phyloP scores from a whole-genome alignment of 1,139 yeast genomes.

The Candida glucosophila region DNA sequence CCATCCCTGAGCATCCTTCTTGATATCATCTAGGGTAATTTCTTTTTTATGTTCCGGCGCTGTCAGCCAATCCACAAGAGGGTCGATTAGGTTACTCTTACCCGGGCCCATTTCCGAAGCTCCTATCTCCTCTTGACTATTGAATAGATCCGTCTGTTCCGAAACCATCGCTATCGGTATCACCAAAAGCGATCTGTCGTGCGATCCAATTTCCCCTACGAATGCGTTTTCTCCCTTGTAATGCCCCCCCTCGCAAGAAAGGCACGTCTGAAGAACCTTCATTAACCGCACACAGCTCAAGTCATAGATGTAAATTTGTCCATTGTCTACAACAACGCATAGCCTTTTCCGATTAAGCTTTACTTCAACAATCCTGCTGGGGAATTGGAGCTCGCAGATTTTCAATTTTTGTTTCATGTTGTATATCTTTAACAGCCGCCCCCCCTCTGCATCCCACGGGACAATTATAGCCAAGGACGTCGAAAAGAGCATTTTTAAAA shows the following conservation, averaged over 20 bases:
- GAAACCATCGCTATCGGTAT: slow-evolving; percentile 20
- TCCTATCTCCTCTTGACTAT: too few species aligned
- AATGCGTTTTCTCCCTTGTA: too few species aligned
- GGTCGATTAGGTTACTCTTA: slow-evolving; percentile 9
- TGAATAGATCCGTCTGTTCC: slow-evolving; percentile 24
- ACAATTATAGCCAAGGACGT: slow-evolving; percentile 63
- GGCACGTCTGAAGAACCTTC: slow-evolving; percentile 54
- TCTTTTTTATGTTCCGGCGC: slow-evolving; percentile 11
- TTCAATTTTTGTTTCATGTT: slow-evolving; percentile 62
- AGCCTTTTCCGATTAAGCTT: slow-evolving; percentile 60
- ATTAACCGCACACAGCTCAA: slow-evolving; percentile 62
- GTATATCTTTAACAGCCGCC: slow-evolving; percentile 48
- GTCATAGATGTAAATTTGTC: slow-evolving; percentile 65
- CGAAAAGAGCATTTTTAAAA: slow-evolving; percentile 58
- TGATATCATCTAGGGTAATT: slow-evolving; percentile 19
- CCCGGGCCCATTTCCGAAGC: slow-evolving; percentile 10
- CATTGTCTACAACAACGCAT: slow-evolving; percentile 49
- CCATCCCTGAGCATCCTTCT: slow-evolving; percentile 27
- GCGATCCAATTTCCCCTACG: slow-evolving; percentile 42
- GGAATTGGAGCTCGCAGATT: slow-evolving; percentile 65
- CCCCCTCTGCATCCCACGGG: slow-evolving; percentile 31
- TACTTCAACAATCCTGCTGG: slow-evolving; percentile 50
- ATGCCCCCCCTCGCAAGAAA: too few species aligned
- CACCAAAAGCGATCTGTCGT: slow-evolving; percentile 41
- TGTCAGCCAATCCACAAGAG: slow-evolving; percentile 5